Base-by-base conservation (phyloP, 306 rosid species). In the Lotus japonicus region DNA sequence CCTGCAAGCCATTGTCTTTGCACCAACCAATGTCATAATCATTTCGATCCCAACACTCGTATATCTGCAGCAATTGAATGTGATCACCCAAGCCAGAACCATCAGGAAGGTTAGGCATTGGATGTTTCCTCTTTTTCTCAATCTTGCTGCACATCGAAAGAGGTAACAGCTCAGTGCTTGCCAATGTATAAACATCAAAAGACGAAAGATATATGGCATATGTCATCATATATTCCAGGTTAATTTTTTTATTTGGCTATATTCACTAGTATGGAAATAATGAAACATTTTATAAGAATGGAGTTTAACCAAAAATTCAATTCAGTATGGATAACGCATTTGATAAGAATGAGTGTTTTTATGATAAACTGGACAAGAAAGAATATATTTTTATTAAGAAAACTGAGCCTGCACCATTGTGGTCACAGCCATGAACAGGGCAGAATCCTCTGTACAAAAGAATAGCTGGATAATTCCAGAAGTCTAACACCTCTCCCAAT, bases 11-110 rank as follows among this genome's bases (percentile, higher is more conserved):
- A 26, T 80, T 77, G 55, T 85, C 96, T 79, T 94, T 94, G 82
- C 97, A 94, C 98, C 98, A 94, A 44, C 79, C 80, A 78, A 83
- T 80, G 77, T 86, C 86, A 71, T 77, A 86, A 79, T 86, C 80
- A 66, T 77, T 83, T 61, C 67, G 89, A 79, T 88, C 86, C 97
- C 97, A 90, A 10, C 80, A 70, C 48, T 94, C 95, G 70, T 46
- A 94, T 79, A 88, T 90, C 77, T 94, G 96, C 52, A 94, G 84
- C 81, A 90, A 87, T 41, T 90, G 97, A 73, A 94, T 88, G 71
- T 94, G 96, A 73, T 94, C 98, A 70, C 97, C 98, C 85, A 83
- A 86, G 66, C 98, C 98, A 75, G 82, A 86, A 59, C 97, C 97
- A 86, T 88, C 97, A 74, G 96, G 97, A 84, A 90, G 92, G 70